Base-by-base conservation (phyloP, 768 basidiomycete genomes). In the Gymnopilus junonius region DNA sequence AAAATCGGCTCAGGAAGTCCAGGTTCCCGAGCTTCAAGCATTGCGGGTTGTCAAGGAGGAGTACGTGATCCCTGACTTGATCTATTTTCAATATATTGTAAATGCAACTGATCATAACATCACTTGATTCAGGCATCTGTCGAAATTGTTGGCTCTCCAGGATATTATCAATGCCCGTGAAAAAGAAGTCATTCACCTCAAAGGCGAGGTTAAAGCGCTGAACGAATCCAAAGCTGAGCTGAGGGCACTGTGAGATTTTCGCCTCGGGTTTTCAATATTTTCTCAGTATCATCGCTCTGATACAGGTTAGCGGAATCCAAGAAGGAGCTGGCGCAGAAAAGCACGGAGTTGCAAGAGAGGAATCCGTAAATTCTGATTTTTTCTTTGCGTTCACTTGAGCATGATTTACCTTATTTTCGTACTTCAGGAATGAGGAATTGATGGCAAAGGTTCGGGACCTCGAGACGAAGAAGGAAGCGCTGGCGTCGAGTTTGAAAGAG, bases 151-250 rank as follows among this genome's bases (percentile, higher is more conserved):
- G 15, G 62, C 64, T 8, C 48, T 71, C 8, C 74, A 74, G 57
- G 69, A 72, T 17, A 45, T 67, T 8, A 68, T 74, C 54, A 71
- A 70, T 39, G 39, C 64, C 15, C 67, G 69, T 1, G 73, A 76
- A 20, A 72, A 72, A 34, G 75, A 76, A 8, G 62, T 72, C 23
- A 35, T 65, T 4, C 35, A 59, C 0, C 37, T 71, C 11, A 74
- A 69, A 50, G 55, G 62, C 1, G 73, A 74, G 12, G 34, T 69
- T 17, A 69, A 69, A 37, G 61, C 66, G 2, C 15, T 70, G 20
- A 59, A 65, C 31, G 74, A 75, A 29, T 75, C 74, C 3, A 74
- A 72, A 48, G 68, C 69, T 10, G 74, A 75, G 20, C 31, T 75
- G 21, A 65, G 71, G 50, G 68, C 66, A 2, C 50, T 75, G 74